Conservation (phyloP, 2,329 filamentous ascomycete genomes). For the Aspergillus pseudoterreus region DNA sequence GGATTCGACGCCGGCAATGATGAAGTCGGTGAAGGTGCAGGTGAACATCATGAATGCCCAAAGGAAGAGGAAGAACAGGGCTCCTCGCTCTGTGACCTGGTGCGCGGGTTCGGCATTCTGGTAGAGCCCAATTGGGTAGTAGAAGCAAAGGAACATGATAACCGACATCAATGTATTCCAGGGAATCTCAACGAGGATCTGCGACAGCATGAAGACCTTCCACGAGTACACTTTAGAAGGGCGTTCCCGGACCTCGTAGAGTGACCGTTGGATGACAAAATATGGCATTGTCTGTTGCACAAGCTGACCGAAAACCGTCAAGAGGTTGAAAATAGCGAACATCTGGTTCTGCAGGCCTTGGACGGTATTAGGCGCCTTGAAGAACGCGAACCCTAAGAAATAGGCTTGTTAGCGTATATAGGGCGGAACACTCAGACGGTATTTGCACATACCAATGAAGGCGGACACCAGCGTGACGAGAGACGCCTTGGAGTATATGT, state of each 20-base stretch:
- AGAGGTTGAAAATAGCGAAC: constrained; percentile 47
- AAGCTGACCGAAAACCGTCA: constrained; percentile 18
- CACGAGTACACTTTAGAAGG: constrained; percentile 79
- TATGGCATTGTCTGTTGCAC: constrained; percentile 65
- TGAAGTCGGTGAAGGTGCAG: too few relatives aligned
- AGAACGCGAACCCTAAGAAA: constrained; percentile 76
- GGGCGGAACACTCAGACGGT: constrained; percentile 44
- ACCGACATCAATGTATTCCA: constrained; percentile 43
- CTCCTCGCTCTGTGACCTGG: too few relatives aligned
- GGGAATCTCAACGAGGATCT: constrained; percentile 77
- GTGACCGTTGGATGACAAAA: constrained; percentile 72
- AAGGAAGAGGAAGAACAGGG: too few relatives aligned
- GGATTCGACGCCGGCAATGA: too few relatives aligned
- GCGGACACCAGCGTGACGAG: not conserved
- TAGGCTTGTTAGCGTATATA: constrained; percentile 53
- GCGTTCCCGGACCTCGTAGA: constrained; percentile 80
- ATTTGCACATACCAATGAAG: too few relatives aligned
- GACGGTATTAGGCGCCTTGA: constrained; percentile 63
- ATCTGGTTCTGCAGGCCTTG: constrained; percentile 80
- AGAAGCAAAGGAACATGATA: not conserved
- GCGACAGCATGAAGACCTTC: constrained; percentile 79
- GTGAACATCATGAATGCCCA: too few relatives aligned
- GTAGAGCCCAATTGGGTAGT: not conserved
- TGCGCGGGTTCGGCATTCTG: not conserved
- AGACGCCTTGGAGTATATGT: constrained; percentile 61